A percentile compares a stretch with the other conserved stretches of the same genome.
Conservation (phyloP, 2,329 filamentous ascomycete genomes). For the Lasiodiplodia sp. region DNA sequence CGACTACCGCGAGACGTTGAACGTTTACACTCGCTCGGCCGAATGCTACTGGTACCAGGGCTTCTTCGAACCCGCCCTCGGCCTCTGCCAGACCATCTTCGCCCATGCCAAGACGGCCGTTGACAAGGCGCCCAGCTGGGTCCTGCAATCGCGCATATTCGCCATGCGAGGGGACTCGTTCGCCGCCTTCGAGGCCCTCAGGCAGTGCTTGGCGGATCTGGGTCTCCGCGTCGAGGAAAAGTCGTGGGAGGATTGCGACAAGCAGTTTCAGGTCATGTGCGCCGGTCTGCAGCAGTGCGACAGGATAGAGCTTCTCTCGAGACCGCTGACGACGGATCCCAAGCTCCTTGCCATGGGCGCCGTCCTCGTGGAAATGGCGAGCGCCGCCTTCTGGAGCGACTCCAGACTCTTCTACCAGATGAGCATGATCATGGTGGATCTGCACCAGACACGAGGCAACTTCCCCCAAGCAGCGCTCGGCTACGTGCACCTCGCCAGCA, state of each 20-base stretch:
- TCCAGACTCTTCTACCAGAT: constrained; percentile 75
- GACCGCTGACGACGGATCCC: constrained; percentile 49
- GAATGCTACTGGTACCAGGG: constrained; percentile 85
- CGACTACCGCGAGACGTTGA: constrained; percentile 84
- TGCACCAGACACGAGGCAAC: constrained; percentile 68
- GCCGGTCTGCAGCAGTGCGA: constrained; percentile 50
- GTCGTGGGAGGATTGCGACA: constrained; percentile 79
- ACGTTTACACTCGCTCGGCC: constrained; percentile 78
- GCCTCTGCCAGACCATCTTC: constrained; percentile 75
- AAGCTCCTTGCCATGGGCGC: constrained; percentile 70
- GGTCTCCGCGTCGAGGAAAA: constrained; percentile 70
- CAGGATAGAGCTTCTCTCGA: constrained; percentile 56
- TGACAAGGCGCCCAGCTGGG: constrained; percentile 84
- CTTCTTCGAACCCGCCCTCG: constrained; percentile 71
- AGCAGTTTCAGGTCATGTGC: constrained; percentile 67
- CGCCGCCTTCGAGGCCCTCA: constrained; percentile 73
- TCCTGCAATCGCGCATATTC: constrained; percentile 81
- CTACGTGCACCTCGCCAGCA: constrained; percentile 72
- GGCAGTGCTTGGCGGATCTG: constrained; percentile 73
- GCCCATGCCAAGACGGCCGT: constrained; percentile 72
- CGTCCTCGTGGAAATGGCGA: constrained; percentile 73
- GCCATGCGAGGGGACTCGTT: constrained; percentile 75
- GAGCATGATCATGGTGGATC: constrained; percentile 69
- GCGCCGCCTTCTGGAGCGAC: constrained; percentile 77
- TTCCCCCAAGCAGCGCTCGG: constrained; percentile 74